Percentiles rank a stretch among this genome's conserved stretches.
Evolutionary conservation across 2,329 filamentous ascomycete genomes (phyloP).

Genomic region (Sclerotinia borealis): DNA sequence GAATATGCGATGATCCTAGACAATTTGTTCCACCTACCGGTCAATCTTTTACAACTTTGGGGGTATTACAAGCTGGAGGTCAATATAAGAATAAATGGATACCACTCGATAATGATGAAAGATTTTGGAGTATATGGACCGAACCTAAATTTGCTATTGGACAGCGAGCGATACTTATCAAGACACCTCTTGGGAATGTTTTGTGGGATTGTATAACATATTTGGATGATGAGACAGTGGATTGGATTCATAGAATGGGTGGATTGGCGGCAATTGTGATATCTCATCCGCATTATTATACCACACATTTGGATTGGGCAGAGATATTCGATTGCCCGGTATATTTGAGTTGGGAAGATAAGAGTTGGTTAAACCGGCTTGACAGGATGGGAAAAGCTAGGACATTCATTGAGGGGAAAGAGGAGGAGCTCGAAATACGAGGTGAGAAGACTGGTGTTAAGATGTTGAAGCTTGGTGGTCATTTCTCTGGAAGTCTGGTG

Average conservation of each 20-base stretch:
- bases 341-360: slow-evolving; percentile 61
- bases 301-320: slow-evolving; percentile 70
- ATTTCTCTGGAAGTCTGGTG: slow-evolving; percentile 71
- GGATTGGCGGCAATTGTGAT: slow-evolving; percentile 68
- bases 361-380: slow-evolving; percentile 52
- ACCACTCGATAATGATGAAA: slow-evolving; percentile 39
- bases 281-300: slow-evolving; percentile 78
- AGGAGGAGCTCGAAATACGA: slow-evolving; percentile 37
- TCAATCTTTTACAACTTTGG: slow-evolving; percentile 60
- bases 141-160: slow-evolving; percentile 64
- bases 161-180: slow-evolving; percentile 64
- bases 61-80: slow-evolving; percentile 34
- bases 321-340: slow-evolving; percentile 62
- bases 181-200: slow-evolving; percentile 61
- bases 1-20: slow-evolving; percentile 68
- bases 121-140: slow-evolving; percentile 43
- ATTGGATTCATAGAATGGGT: slow-evolving; percentile 51
- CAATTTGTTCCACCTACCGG: slow-evolving; percentile 61
- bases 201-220: slow-evolving; percentile 75
- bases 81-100: slow-evolving; percentile 49
- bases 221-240: slow-evolving; percentile 58
- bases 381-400: slow-evolving; percentile 38
- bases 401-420: slow-evolving; percentile 40
- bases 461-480: slow-evolving; percentile 67
- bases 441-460: slow-evolving; percentile 43